Evolutionary conservation across 192 early-diverging fungal species (phyloP).

Genomic region (Coemansia sp.): DNA sequence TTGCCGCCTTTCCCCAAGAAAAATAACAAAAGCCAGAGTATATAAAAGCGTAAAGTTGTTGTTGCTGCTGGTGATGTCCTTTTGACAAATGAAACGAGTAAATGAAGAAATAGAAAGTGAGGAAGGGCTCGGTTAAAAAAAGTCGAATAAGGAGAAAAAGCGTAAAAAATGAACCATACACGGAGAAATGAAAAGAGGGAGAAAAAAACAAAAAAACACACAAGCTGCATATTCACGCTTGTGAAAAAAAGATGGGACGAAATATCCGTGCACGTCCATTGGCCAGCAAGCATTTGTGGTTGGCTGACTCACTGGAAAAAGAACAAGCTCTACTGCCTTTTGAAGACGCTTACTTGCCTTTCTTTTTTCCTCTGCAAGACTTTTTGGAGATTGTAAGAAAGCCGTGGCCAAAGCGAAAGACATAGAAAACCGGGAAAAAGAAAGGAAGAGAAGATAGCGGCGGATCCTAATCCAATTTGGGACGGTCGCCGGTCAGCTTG

Average conservation of each 20-base stretch:
- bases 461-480: constrained; percentile 56
- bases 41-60: too few species aligned
- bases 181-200: background rate
- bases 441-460: background rate
- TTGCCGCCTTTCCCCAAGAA: too few species aligned
- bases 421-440: background rate
- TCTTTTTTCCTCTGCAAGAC: background rate
- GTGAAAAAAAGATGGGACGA: background rate
- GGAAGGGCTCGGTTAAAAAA: background rate
- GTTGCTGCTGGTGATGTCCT: too few species aligned
- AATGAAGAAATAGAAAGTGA: constrained; percentile 4
- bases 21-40: too few species aligned
- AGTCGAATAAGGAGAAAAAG: background rate
- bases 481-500: constrained; percentile 74
- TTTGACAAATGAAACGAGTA: background rate
- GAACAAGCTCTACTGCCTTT: too few species aligned
- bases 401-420: background rate
- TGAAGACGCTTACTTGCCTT: background rate
- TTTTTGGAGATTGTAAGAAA: background rate
- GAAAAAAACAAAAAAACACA: background rate
- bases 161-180: background rate
- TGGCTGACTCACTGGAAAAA: too few species aligned
- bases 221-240: background rate
- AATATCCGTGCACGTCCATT: too few species aligned
- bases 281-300: too few species aligned